A percentile compares a stretch with the other conserved stretches of the same genome.
These are phyloP conservation scores for Starmerella floris DNA, from an alignment of 805 yeast species.

Conservation along the genomic window DNA sequence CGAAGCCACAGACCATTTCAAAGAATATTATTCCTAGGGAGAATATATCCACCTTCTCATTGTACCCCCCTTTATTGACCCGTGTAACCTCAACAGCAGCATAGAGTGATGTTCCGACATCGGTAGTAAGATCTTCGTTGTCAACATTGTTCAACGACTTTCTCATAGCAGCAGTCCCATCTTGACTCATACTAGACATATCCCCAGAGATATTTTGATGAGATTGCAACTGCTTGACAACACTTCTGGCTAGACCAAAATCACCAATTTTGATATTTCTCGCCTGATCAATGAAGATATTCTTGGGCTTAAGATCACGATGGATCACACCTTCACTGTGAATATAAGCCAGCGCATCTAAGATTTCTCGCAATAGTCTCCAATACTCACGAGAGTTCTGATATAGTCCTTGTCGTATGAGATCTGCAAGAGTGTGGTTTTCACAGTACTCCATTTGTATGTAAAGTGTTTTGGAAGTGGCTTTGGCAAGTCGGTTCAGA, in stretches of 20 bases:
- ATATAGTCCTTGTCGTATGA: conserved; percentile 66
- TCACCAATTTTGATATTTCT: conserved; percentile 91
- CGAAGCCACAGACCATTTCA: conserved; percentile 76
- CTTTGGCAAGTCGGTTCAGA: conserved; percentile 1
- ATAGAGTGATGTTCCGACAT: conserved; percentile 86
- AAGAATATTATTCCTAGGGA: conserved; percentile 89
- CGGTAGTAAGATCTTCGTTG: conserved; percentile 68
- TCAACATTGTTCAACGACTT: not conserved
- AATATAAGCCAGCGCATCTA: conserved; percentile 82
- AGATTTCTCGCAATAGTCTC: conserved; percentile 72
- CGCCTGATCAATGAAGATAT: conserved; percentile 82
- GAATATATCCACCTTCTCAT: conserved; percentile 91
- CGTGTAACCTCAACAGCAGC: conserved; percentile 75
- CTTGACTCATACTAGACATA: not conserved
- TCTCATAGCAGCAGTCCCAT: not conserved
- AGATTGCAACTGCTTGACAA: conserved; percentile 19
- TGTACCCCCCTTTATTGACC: conserved; percentile 47
- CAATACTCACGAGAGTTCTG: conserved; percentile 68
- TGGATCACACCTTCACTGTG: conserved; percentile 92
- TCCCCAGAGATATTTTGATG: conserved; percentile 3
- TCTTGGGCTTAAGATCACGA: conserved; percentile 88
- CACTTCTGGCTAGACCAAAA: conserved; percentile 82
- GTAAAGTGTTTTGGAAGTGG: conserved; percentile 49
- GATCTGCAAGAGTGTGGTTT: conserved; percentile 72
- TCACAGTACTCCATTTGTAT: conserved; percentile 99